Base-by-base conservation (phyloP, 352 stramenopile species). In the Blastocystis sp. region DNA sequence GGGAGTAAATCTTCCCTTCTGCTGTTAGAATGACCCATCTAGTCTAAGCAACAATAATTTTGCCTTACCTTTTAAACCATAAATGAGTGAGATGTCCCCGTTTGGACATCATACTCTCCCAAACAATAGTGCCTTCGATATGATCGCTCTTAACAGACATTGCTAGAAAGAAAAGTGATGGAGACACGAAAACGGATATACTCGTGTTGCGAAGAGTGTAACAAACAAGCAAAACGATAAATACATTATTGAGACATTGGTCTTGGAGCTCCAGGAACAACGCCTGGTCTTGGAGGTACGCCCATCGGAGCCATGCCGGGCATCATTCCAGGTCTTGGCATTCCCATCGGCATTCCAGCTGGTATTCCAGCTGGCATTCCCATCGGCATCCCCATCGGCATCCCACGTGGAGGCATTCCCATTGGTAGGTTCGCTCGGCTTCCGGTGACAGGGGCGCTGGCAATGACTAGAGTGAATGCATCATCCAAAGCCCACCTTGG, bases 391-490 rank as follows among this genome's bases (percentile, higher is more conserved):
- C 93, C 93, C 43, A 93, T 93, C 41, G 92, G 92, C 91, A 93
- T 93, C 13, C 93, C 79, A 39, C 69, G 90, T 9, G 75, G 70
- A 73, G 90, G 92, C 93, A 95, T 95, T 55, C 93, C 93, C 92
- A 95, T 95, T 81, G 93, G 93, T 70, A 89, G 66, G 13, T n/a
- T n/a, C 50, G 20, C 20, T n/a, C 11, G 50, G 11, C 13, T 59
- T 2, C 50, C 50, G n/a, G 66, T 89, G 18, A 63, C 78, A 63
- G 73, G 69, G 18, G 75, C 47, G 62, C 30, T 81, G n/a, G 68
- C 56, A 90, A 92, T 93, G 93, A 96, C 95, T 93, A 95, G 94
- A 92, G 92, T 94, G 94, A 95, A 93, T 94, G 95, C 92, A 92
- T 93, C 92, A 93, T 93, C 95, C 92, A 94, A 94, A 82, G 91